These are phyloP conservation scores for Akebia trifoliata DNA, from an alignment of 164 flowering plant species.

Conservation along the genomic window DNA sequence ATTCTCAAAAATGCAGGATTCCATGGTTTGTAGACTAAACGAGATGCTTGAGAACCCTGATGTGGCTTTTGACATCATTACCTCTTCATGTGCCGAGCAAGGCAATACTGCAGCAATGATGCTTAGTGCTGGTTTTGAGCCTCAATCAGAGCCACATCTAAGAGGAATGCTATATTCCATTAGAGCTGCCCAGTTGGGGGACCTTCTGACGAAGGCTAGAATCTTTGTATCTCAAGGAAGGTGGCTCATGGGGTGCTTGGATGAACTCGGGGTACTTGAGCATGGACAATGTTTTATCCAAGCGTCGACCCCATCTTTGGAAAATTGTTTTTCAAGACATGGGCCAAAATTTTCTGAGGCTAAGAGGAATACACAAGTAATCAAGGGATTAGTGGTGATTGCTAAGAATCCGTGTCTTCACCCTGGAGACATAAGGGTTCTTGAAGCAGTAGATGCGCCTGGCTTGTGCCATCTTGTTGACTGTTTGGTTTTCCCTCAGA, in stretches of 20 bases:
- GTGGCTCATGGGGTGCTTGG: conserved; percentile 92
- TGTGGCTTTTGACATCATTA: conserved; percentile 77
- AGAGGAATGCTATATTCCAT: conserved; percentile 73
- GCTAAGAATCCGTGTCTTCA: conserved; percentile 99
- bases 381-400: conserved; percentile 63
- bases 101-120: conserved; percentile 85
- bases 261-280: conserved; percentile 77
- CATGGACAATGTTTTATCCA: conserved; percentile 91
- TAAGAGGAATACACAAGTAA: conserved; percentile 40
- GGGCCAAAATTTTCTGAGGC: conserved; percentile 55
- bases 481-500: conserved; percentile 90
- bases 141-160: conserved; percentile 76
- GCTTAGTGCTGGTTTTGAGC: conserved; percentile 86
- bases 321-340: conserved; percentile 66
- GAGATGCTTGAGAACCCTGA: conserved; percentile 58
- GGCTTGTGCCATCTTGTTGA: conserved; percentile 76
- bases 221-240: conserved; percentile 85
- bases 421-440: conserved; percentile 84
- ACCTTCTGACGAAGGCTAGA: conserved; percentile 69
- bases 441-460: conserved; percentile 88
- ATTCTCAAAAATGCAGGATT: conserved; percentile 73
- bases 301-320: conserved; percentile 66
- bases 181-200: conserved; percentile 79
- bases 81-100: conserved; percentile 72
- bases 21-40: conserved; percentile 60